Percentiles rank a stretch among this genome's conserved stretches.
These are phyloP conservation scores for Ceratocystis smalleyi DNA, from an alignment of 2,329 filamentous ascomycete species.

Conservation along the genomic window DNA sequence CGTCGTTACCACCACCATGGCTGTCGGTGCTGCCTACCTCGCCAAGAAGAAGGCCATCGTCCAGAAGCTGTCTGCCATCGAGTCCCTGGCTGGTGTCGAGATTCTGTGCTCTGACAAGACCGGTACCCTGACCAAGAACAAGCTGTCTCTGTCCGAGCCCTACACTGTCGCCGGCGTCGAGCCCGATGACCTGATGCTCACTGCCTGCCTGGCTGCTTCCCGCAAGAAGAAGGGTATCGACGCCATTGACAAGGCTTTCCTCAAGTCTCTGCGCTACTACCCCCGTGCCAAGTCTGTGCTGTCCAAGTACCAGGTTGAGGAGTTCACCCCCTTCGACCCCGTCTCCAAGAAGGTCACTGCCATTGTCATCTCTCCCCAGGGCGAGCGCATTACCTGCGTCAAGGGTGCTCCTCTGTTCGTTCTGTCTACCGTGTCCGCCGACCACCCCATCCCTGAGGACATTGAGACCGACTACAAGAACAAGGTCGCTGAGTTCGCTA, in stretches of 20 bases:
- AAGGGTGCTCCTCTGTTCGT: conserved; percentile 85
- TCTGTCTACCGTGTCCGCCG: conserved; percentile 72
- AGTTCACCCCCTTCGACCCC: conserved; percentile 80
- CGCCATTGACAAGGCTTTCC: conserved; percentile 87
- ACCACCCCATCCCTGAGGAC: conserved; percentile 61
- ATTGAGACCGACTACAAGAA: conserved; percentile 78
- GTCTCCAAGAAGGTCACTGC: conserved; percentile 88
- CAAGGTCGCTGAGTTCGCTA: conserved; percentile 81
- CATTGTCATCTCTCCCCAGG: conserved; percentile 66
- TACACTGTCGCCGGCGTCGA: conserved; percentile 72
- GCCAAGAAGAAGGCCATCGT: conserved; percentile 89
- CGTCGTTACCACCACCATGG: conserved; percentile 90
- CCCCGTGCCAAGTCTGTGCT: conserved; percentile 67
- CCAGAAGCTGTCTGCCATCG: conserved; percentile 81
- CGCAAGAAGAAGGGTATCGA: conserved; percentile 95
- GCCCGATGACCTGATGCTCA: conserved; percentile 78
- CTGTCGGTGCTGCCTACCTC: conserved; percentile 78
- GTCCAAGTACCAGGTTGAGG: conserved; percentile 67
- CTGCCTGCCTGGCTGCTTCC: conserved; percentile 75
- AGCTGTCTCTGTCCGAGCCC: conserved; percentile 72
- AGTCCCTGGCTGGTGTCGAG: conserved; percentile 82
- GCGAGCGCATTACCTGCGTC: conserved; percentile 73
- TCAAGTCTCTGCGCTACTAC: conserved; percentile 71
- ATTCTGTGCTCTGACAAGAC: conserved; percentile 94
- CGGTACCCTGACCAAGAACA: conserved; percentile 86